Evolutionary conservation across 2,329 filamentous ascomycete species (phyloP), one percentile per base, ranked within the genome.

Genomic region (Exophiala calicioides): DNA sequence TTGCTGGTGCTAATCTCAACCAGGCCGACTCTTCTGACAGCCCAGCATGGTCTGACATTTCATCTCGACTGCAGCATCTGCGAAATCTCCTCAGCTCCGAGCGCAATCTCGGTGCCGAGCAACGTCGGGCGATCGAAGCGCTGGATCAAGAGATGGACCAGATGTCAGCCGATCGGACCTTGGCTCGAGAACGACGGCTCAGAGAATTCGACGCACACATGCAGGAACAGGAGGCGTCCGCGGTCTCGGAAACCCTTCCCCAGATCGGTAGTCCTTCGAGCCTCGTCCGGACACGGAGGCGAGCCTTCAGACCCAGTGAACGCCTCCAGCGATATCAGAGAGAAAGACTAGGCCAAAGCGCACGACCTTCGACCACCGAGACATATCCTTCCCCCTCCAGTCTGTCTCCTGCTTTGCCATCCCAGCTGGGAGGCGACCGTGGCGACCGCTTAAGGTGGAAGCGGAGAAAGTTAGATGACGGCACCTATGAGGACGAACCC

Each of bases 401-500:
- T 9, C 10, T 33, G n/a, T 54, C 47, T 5, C 35, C 50, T 23
- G 20, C 42, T 13, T 39, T 42, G 5, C 30, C 38, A 18, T 26
- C 34, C 4, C 44, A 43, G 20, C 27, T 52, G 8, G 21, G 12
- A 19, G n/a, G 27, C 19, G 47, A 52, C 31, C 61, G 60, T 15
- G 56, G 55, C 40, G 62, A 66, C 40, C 77, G 81, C 44, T 73
- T 79, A 50, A 62, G 67, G 47, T 69, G 69, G 37, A 90, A 90
- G 65, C 79, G 86, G 34, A 78, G 85, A 53, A 89, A 87, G 64
- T 66, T 89, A 27, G 85, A 88, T 58, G 74, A 79, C 1, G 84
- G 86, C 52, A 75, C 76, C 35, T 66, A 74, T 10, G 67, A 73
- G 19, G 66, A 71, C 50, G 68, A 65, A 3, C 56, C 63, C n/a